Base-by-base conservation (phyloP, 495 filamentous ascomycete species). In the Penicillium egyptiacum region DNA sequence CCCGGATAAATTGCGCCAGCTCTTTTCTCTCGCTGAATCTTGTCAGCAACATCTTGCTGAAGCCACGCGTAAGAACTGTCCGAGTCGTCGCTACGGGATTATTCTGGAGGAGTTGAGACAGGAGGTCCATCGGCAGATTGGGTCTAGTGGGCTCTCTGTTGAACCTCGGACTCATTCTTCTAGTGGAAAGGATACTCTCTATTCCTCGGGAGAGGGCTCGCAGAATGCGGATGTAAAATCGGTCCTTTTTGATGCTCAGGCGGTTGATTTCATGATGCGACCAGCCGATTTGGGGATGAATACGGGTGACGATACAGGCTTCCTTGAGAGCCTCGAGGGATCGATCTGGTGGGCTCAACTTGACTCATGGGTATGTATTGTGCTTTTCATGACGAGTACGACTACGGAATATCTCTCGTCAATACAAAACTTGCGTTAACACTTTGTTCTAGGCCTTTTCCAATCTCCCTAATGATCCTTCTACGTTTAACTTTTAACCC, bases 61-160 rank as follows among this genome's bases (percentile, higher is more conserved):
- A 55, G 79, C 77, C 9, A 79, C 76, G 2, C 69, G 74, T 25
- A 73, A 71, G 52, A 80, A 82, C 37, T 79, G 76, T 25, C 78
- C 79, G 0, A 81, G 77, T 65, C 72, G 78, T 7, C 69, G 78
- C n/a, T 82, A 81, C 54, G 72, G 75, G 47, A 78, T 79, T 40
- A 79, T 82, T 20, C 63, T 82, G 12, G 75, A 77, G 37, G 79
- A 80, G 53, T 66, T 80, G 20, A 60, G 75, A 17, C 61, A 63
- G 17, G 75, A 78, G 41, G 75, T 76, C 4, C 75, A 75, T 58
- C 62, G 68, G 8, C 75, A 77, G 23, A 66, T 75, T 31, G 67
- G 68, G 8, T 61, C 61, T 5, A 50, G 49, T 43, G 62, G 60
- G 17, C 46, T 50, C 16, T 43, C 56, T 25, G 57, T 50, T 12